Evolutionary conservation across 371 early-diverging fungal genomes (phyloP).

Genomic region (Mucor mucedo): DNA sequence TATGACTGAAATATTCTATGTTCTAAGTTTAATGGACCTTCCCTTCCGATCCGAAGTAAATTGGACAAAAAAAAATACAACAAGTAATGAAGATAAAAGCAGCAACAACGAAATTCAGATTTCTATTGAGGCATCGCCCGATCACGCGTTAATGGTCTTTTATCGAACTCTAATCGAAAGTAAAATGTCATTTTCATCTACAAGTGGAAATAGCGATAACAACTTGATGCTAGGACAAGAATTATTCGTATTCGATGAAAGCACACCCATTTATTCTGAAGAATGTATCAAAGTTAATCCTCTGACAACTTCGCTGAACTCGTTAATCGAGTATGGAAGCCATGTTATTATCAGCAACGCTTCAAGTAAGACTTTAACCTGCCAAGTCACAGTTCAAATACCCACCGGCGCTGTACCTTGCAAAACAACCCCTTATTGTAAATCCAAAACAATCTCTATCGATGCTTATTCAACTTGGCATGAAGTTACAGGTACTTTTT

Average conservation of each 20-base stretch:
- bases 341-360: slow-evolving; percentile 49
- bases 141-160: slow-evolving; percentile 49
- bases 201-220: neutral
- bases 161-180: slow-evolving; percentile 39
- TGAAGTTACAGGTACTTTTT: slow-evolving; percentile 48
- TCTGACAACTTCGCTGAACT: slow-evolving; percentile 5
- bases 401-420: slow-evolving; percentile 51
- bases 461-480: slow-evolving; percentile 52
- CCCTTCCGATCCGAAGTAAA: slow-evolving; percentile 38
- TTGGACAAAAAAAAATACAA: slow-evolving; percentile 17
- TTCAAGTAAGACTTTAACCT: slow-evolving; percentile 28
- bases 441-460: slow-evolving; percentile 38
- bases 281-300: slow-evolving; percentile 38
- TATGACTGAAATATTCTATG: slow-evolving; percentile 48
- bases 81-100: neutral
- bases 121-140: neutral
- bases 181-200: neutral
- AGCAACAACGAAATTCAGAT: neutral
- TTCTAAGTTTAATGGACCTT: slow-evolving; percentile 51
- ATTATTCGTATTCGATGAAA: slow-evolving; percentile 26
- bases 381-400: slow-evolving; percentile 47
- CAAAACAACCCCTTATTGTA: slow-evolving; percentile 33
- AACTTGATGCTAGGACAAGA: slow-evolving; percentile 39
- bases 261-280: slow-evolving; percentile 22
- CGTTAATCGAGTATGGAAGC: slow-evolving; percentile 39